Conservation (phyloP, 495 filamentous ascomycete species). For the Podospora anserina region DNA sequence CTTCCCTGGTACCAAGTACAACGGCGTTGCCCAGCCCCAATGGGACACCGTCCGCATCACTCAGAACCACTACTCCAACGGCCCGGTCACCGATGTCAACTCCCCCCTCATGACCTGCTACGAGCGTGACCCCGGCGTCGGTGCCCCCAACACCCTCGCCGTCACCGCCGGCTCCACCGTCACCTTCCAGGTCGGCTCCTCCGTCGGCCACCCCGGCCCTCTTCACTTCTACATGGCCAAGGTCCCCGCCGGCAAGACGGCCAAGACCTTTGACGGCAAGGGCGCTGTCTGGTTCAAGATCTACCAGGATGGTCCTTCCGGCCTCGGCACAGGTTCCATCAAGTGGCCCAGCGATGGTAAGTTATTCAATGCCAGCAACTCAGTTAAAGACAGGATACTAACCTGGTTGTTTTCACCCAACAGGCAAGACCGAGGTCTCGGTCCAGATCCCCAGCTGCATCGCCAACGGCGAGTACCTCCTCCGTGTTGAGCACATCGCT, state of each 20-base stretch:
- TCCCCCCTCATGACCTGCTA: slow-evolving; percentile 46
- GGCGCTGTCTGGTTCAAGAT: slow-evolving; percentile 56
- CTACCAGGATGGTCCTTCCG: slow-evolving; percentile 43
- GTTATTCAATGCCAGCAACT: background rate
- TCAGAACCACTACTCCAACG: slow-evolving; percentile 40
- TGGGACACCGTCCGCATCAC: slow-evolving; percentile 47
- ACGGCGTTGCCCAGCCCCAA: slow-evolving; percentile 39
- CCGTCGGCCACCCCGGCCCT: slow-evolving; percentile 42
- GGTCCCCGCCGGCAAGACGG: slow-evolving; percentile 46
- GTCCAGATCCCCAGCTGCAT: slow-evolving; percentile 48
- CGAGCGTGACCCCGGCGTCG: slow-evolving; percentile 24
- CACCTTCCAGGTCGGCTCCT: slow-evolving; percentile 47
- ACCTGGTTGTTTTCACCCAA: background rate
- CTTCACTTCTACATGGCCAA: slow-evolving; percentile 49
- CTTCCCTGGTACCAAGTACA: slow-evolving; percentile 26
- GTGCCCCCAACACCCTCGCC: slow-evolving; percentile 34
- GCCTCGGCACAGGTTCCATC: slow-evolving; percentile 33
- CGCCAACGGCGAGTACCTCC: slow-evolving; percentile 56
- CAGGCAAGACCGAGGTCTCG: slow-evolving; percentile 34
- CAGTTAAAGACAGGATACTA: background rate
- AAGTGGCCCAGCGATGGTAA: slow-evolving; percentile 46
- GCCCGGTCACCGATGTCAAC: slow-evolving; percentile 38
- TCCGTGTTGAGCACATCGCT: slow-evolving; percentile 57
- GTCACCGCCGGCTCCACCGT: slow-evolving; percentile 42
- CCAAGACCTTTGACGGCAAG: slow-evolving; percentile 47